Conservation (phyloP, 176 grass and related monocot species). For the Typha latifolia region DNA sequence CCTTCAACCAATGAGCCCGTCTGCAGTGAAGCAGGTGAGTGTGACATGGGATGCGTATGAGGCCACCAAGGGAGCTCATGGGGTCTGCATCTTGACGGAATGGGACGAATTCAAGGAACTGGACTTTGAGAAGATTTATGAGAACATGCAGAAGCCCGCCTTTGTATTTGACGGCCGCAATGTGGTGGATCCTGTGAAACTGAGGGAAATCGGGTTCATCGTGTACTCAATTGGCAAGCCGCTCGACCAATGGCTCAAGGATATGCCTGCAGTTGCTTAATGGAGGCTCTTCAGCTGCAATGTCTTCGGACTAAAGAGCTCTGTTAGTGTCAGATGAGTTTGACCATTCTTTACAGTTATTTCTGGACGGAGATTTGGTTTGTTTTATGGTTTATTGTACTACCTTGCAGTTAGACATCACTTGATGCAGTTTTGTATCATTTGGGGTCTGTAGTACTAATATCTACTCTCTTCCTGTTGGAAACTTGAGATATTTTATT, state of each 20-base stretch:
- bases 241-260: constrained; percentile 76
- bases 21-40: constrained; percentile 76
- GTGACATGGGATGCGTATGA: constrained; percentile 79
- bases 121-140: constrained; percentile 73
- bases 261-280: constrained; percentile 77
- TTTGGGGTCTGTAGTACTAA: too few species aligned
- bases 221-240: constrained; percentile 90
- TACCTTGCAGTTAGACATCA: too few species aligned
- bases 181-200: constrained; percentile 54
- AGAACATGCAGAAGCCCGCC: constrained; percentile 86
- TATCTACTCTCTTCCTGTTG: too few species aligned
- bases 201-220: constrained; percentile 95
- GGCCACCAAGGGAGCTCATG: constrained; percentile 69
- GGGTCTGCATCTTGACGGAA: constrained; percentile 78
- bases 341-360: constrained; percentile 76
- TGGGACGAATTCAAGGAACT: constrained; percentile 85
- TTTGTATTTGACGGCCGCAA: constrained; percentile 77
- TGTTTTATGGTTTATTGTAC: too few species aligned
- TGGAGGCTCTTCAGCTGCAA: constrained; percentile 8
- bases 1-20: constrained; percentile 76
- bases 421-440: too few species aligned
- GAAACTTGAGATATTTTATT: too few species aligned
- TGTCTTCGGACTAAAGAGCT: constrained; percentile 8
- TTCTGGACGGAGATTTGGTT: constrained; percentile 27
- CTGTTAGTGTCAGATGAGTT: constrained; percentile 20